Evolutionary conservation across 805 yeast genomes (phyloP), one percentile per base, ranked within the genome.

Genomic region (Lipomyces sp.): DNA sequence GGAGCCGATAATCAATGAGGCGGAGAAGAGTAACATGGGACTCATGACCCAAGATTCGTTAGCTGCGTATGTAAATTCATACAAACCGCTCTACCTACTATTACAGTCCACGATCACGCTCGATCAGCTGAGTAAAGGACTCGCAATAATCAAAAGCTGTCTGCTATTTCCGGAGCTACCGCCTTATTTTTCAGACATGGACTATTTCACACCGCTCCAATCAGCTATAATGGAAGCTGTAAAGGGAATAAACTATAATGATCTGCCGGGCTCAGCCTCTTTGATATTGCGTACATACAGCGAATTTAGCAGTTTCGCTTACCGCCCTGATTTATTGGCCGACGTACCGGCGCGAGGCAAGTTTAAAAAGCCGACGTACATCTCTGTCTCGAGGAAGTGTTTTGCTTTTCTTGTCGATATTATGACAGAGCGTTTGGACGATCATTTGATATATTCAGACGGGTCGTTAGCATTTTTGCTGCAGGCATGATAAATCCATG

Each of bases 81-180:
- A 59, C 64, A 70, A 11, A 69, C 81, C 19, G 83, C 84, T 63
- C 74, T 77, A 2, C 65, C 71, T 4, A 66, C 86, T 6, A 74
- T 75, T 57, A 49, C 55, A 1, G 62, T 23, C 56, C 57, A 39
- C 68, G 65, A 28, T 40, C n/a, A 1, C 63, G 69, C 21, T 73
- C 64, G 66, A 61, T 6, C 60, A 66, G 46, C 70, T 80, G n/a
- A 77, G 72, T 38, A 70, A 65, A 21, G 71, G 84, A n/a, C 65
- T 87, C 33, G 70, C 69, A n/a, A 68, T 82, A 4, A 74, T 91
- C 61, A 79, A 79, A 60, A 73, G 81, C 14, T 80, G 88, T 50
- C 79, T 85, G 0, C 70, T 86, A 36, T 88, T 84, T 65, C 95
- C 95, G 1, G 74, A 84, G 11, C 70, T 87, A 33, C 84, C 88